Evolutionary conservation across 805 yeast species (phyloP).

Genomic region (Wickerhamomyces hampshirensis): DNA sequence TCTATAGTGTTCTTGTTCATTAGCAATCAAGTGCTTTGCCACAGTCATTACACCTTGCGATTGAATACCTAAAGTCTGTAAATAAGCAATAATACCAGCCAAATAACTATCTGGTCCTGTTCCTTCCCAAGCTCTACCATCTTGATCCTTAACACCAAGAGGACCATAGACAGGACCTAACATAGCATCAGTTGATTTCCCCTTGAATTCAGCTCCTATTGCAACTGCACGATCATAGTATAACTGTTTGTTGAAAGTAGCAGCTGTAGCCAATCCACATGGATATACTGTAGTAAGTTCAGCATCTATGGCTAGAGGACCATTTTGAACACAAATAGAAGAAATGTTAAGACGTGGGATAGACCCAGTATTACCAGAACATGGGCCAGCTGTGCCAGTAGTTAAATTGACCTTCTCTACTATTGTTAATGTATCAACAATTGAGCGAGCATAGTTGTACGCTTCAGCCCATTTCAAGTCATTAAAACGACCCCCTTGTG

Average conservation of each 20-base stretch:
- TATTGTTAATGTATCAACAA: constrained; percentile 48
- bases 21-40: constrained; percentile 53
- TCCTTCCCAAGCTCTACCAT: constrained; percentile 60
- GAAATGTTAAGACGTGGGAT: constrained; percentile 49
- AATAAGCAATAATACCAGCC: constrained; percentile 48
- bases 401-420: constrained; percentile 55
- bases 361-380: constrained; percentile 54
- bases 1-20: constrained; percentile 54
- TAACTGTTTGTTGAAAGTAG: constrained; percentile 47
- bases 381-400: constrained; percentile 57
- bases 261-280: constrained; percentile 48
- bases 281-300: constrained; percentile 51
- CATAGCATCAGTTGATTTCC: constrained; percentile 48
- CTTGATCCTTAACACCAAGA: constrained; percentile 53
- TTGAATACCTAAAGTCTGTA: constrained; percentile 49
- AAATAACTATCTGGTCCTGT: constrained; percentile 56
- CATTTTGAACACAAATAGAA: constrained; percentile 51
- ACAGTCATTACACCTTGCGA: constrained; percentile 50
- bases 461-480: constrained; percentile 49
- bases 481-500: constrained; percentile 36
- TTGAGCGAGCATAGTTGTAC: constrained; percentile 42
- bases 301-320: constrained; percentile 58
- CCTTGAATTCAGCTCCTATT: constrained; percentile 44
- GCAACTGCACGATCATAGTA: constrained; percentile 50
- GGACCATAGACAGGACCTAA: constrained; percentile 60